Evolutionary conservation across 2,329 filamentous ascomycete species (phyloP).

Genomic region (Verticillium nonalfalfae): DNA sequence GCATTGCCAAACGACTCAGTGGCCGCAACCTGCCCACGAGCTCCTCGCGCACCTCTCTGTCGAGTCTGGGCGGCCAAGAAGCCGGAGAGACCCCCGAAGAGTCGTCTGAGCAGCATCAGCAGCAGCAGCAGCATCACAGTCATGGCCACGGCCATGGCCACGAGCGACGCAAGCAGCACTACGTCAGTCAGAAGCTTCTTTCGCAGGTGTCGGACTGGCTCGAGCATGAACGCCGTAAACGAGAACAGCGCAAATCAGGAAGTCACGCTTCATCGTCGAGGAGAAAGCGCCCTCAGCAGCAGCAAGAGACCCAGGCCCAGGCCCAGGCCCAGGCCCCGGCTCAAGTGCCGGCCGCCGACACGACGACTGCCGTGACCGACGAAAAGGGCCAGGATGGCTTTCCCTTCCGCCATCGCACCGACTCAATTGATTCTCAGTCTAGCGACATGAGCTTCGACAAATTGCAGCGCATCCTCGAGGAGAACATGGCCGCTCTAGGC

Average conservation of each 20-base stretch:
- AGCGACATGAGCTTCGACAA: constrained; percentile 71
- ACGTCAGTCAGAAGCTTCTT: constrained; percentile 50
- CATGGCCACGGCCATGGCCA: constrained; percentile 16
- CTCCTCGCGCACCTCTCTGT: constrained; percentile 38
- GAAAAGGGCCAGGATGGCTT: not conserved
- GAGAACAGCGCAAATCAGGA: constrained; percentile 43
- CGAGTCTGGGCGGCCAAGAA: constrained; percentile 27
- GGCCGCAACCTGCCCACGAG: constrained; percentile 23
- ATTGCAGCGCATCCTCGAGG: constrained; percentile 73
- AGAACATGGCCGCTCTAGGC: constrained; percentile 51
- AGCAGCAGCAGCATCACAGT: no score
- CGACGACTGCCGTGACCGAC: not conserved
- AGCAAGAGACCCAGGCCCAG: no score
- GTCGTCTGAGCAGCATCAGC: constrained; percentile 5
- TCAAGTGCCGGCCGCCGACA: not conserved
- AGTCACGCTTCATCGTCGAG: constrained; percentile 28
- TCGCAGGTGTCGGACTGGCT: constrained; percentile 79
- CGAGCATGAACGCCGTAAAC: constrained; percentile 68
- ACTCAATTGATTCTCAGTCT: constrained; percentile 59
- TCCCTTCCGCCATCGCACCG: constrained; percentile 27
- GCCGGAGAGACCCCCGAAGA: constrained; percentile 19
- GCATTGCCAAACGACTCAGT: constrained; percentile 35
- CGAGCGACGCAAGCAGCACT: constrained; percentile 28
- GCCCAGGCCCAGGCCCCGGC: constrained; percentile 3
- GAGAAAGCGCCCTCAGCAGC: constrained; percentile 26